phyloP scores from a whole-genome alignment of 768 basidiomycete genomes.

The Boletus rex-veris region DNA sequence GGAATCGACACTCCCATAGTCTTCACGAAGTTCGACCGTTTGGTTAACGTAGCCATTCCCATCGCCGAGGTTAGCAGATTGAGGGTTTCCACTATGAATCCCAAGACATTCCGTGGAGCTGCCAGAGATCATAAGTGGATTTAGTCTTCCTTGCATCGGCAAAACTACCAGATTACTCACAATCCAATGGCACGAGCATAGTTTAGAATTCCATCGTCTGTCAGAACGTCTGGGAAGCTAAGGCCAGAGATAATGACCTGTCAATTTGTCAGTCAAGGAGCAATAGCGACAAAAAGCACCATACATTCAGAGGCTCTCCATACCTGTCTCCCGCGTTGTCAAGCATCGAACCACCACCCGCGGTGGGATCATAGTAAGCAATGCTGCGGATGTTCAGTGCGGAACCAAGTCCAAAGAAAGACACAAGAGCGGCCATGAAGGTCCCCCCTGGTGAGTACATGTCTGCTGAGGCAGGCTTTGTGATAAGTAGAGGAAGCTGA shows the following conservation, averaged over 20 bases:
- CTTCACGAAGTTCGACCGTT: constrained; percentile 41
- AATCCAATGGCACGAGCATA: constrained; percentile 62
- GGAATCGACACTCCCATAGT: constrained; percentile 31
- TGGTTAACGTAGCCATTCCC: constrained; percentile 44
- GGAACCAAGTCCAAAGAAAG: constrained; percentile 1
- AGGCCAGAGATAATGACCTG: constrained; percentile 62
- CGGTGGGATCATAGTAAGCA: constrained; percentile 36
- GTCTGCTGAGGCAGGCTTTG: background rate
- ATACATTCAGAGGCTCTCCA: constrained; percentile 44
- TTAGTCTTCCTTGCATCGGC: too few species aligned
- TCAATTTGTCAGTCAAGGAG: background rate
- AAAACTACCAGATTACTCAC: constrained; percentile 33
- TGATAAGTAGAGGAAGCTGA: background rate
- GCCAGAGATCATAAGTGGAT: constrained; percentile 7
- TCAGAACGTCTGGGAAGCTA: constrained; percentile 56
- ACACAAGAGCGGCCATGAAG: background rate
- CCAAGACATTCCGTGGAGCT: constrained; percentile 40
- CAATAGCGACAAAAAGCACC: background rate
- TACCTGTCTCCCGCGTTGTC: constrained; percentile 37
- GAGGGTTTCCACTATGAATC: constrained; percentile 34
- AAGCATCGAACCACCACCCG: constrained; percentile 43
- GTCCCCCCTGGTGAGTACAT: background rate
- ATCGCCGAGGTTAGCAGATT: constrained; percentile 44
- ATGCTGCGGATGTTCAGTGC: constrained; percentile 7
- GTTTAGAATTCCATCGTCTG: constrained; percentile 51